These are phyloP conservation scores for Schoenoplectus tabernaemontani DNA, from an alignment of 202 grass and related monocot genomes.

Conservation along the genomic window DNA sequence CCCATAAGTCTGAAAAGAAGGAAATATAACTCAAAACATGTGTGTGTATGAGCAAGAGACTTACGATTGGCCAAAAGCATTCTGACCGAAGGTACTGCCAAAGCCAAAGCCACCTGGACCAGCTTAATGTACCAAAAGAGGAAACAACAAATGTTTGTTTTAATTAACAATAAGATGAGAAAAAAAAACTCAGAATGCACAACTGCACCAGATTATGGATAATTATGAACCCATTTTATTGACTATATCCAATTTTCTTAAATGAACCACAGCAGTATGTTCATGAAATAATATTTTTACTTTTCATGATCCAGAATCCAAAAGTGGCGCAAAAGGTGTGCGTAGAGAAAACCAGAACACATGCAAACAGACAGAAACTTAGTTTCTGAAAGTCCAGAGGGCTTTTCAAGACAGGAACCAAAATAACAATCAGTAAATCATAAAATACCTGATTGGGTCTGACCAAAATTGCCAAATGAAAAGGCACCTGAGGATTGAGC, in stretches of 20 bases:
- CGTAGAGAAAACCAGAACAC: not conserved
- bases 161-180: not conserved
- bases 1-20: not conserved
- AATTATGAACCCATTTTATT: not conserved
- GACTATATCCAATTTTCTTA: not conserved
- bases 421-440: not conserved
- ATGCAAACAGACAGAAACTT: not conserved
- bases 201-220: not conserved
- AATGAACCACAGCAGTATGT: not conserved
- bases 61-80: conserved; percentile 33
- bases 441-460: conserved; percentile 30
- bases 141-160: not conserved
- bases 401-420: not conserved
- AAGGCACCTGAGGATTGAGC: conserved; percentile 27
- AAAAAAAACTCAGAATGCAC: not conserved
- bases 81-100: conserved; percentile 27
- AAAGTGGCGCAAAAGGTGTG: not conserved
- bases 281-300: not conserved
- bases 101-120: conserved; percentile 29
- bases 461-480: conserved; percentile 30
- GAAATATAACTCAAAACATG: not conserved
- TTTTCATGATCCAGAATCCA: not conserved
- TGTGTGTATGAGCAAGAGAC: not conserved
- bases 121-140: conserved; percentile 14
- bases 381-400: not conserved